phyloP scores from a whole-genome alignment of 106 monocot species.

The Chionographis japonica region DNA sequence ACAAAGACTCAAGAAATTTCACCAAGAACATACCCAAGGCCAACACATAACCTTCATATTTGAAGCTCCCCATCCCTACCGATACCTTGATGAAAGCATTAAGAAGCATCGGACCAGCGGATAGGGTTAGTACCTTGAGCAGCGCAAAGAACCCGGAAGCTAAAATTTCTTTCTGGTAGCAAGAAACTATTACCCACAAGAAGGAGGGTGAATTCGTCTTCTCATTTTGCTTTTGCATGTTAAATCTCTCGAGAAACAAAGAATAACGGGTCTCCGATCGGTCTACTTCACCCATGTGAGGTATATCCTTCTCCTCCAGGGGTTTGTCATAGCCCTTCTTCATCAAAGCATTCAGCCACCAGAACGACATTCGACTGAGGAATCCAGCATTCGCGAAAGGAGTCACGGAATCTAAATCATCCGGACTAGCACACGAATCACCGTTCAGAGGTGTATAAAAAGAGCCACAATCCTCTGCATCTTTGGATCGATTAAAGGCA shows the following conservation, averaged over 20 bases:
- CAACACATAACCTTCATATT: conserved; percentile 43
- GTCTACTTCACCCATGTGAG: conserved; percentile 43
- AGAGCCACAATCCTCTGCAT: conserved; percentile 12
- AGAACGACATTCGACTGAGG: conserved; percentile 60
- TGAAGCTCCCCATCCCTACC: conserved; percentile 22
- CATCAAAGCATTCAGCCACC: conserved; percentile 84
- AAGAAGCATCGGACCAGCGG: conserved; percentile 63
- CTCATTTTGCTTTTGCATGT: conserved; percentile 19
- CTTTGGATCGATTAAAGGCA: conserved; percentile 16
- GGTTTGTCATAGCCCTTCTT: conserved; percentile 57
- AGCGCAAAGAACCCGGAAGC: conserved; percentile 73
- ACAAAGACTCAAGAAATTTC: conserved; percentile 65
- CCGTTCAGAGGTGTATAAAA: conserved; percentile 36
- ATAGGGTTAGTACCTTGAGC: conserved; percentile 58
- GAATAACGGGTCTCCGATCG: conserved; percentile 30
- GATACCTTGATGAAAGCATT: conserved; percentile 69
- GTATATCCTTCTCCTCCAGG: conserved; percentile 67
- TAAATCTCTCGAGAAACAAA: conserved; percentile 39
- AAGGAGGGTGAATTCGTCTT: conserved; percentile 17
- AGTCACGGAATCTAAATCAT: conserved; percentile 18
- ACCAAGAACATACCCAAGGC: conserved; percentile 36
- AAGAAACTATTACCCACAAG: conserved; percentile 40
- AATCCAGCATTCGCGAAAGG: conserved; percentile 53
- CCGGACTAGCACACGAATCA: background rate
- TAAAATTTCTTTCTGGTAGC: conserved; percentile 50